These are phyloP conservation scores for Triadica sebifera DNA, from an alignment of 345 rosid species.

Conservation along the genomic window DNA sequence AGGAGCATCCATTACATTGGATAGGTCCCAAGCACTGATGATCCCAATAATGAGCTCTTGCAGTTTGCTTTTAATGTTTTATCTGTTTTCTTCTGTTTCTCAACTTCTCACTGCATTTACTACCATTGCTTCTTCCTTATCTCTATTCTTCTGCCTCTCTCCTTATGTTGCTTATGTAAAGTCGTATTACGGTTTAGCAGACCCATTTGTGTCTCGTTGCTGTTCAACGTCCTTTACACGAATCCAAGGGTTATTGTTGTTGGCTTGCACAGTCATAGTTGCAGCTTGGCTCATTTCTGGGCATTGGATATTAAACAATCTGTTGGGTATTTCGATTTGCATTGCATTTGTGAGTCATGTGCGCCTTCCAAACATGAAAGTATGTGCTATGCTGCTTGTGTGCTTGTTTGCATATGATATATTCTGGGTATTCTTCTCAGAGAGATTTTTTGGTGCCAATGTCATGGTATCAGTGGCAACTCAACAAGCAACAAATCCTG, in stretches of 20 bases:
- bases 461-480: slow-evolving; percentile 99
- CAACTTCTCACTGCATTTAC: slow-evolving; percentile 88
- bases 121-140: slow-evolving; percentile 82
- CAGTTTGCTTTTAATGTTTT: slow-evolving; percentile 95
- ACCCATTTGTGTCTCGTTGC: slow-evolving; percentile 82
- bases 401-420: slow-evolving; percentile 92
- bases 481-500: slow-evolving; percentile 92
- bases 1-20: slow-evolving; percentile 80
- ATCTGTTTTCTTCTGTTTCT: slow-evolving; percentile 86
- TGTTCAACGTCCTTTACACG: slow-evolving; percentile 80
- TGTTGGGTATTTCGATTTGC: slow-evolving; percentile 92
- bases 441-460: slow-evolving; percentile 94
- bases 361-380: slow-evolving; percentile 89
- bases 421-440: slow-evolving; percentile 99
- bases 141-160: slow-evolving; percentile 77
- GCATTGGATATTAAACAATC: slow-evolving; percentile 90
- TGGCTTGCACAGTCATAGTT: slow-evolving; percentile 53
- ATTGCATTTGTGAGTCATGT: slow-evolving; percentile 95
- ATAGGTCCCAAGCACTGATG: slow-evolving; percentile 88
- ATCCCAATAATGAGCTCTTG: slow-evolving; percentile 97
- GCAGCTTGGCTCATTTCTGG: slow-evolving; percentile 93
- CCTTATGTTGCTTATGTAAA: slow-evolving; percentile 61
- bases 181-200: slow-evolving; percentile 67
- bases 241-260: slow-evolving; percentile 56
- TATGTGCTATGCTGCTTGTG: slow-evolving; percentile 80